phyloP scores from a whole-genome alignment of 169 alveolate genomes.

The Plasmodium ovale region DNA sequence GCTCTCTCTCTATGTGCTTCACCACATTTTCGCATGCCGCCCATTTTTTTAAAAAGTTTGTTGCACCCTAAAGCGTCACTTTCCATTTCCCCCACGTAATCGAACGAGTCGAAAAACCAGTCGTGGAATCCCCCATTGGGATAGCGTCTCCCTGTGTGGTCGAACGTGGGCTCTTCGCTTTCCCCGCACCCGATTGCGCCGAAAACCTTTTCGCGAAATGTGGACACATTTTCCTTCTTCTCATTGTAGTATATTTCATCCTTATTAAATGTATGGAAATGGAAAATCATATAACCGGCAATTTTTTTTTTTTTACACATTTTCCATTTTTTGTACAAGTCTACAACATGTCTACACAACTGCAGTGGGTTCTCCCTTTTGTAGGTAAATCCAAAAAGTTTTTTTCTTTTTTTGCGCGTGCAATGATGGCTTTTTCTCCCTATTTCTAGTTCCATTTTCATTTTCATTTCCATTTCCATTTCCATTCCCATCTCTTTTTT shows the following conservation, averaged over 20 bases:
- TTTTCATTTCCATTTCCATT: not conserved
- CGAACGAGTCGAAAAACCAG: slow-evolving; percentile 75
- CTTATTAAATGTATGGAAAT: slow-evolving; percentile 31
- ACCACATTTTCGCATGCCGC: no score
- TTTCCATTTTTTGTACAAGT: slow-evolving; percentile 33
- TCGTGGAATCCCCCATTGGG: not conserved
- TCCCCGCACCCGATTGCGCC: not conserved
- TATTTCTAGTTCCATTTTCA: not conserved
- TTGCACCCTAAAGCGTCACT: no score
- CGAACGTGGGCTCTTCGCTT: not conserved
- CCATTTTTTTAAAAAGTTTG: not conserved
- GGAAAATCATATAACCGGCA: slow-evolving; percentile 40
- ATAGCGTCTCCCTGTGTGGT: no score
- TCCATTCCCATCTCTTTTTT: not conserved
- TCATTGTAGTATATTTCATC: slow-evolving; percentile 30
- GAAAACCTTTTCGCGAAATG: slow-evolving; percentile 12
- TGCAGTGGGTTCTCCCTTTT: not conserved
- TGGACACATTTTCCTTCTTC: not conserved
- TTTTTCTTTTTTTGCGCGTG: not conserved
- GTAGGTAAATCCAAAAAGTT: not conserved
- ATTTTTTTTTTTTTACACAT: slow-evolving; percentile 24
- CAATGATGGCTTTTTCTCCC: not conserved
- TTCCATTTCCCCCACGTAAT: slow-evolving; percentile 43
- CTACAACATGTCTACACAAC: slow-evolving; percentile 6
- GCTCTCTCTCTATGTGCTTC: no score